Conservation (phyloP, 805 yeast species). For the Suhomyces tanzawaensis region DNA sequence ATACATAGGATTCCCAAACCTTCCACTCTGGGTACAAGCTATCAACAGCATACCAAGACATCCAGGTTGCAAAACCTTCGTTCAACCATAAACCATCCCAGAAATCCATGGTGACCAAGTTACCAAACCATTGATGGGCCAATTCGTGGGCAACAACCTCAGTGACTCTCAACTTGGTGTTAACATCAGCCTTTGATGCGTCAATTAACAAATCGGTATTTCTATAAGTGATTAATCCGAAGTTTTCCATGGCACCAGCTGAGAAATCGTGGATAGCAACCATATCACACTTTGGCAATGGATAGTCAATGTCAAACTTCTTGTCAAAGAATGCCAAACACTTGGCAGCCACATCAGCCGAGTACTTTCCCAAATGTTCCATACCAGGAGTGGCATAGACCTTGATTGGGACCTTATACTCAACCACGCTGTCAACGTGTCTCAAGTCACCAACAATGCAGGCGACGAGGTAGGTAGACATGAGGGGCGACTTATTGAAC, state of each 20-base stretch:
- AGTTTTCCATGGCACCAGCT: conserved; percentile 90
- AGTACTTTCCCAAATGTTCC: conserved; percentile 65
- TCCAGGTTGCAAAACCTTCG: conserved; percentile 90
- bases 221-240: conserved; percentile 78
- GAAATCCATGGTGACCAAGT: conserved; percentile 88
- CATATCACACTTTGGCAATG: conserved; percentile 77
- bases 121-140: conserved; percentile 93
- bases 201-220: conserved; percentile 72
- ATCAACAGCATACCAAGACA: conserved; percentile 83
- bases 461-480: conserved; percentile 85
- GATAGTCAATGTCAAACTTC: conserved; percentile 72
- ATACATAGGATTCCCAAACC: conserved; percentile 81
- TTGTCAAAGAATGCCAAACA: conserved; percentile 71
- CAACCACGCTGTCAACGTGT: conserved; percentile 58
- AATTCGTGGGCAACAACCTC: conserved; percentile 87
- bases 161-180: conserved; percentile 70
- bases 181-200: conserved; percentile 63
- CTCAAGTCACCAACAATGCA: conserved; percentile 79
- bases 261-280: conserved; percentile 82
- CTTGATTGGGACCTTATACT: conserved; percentile 71
- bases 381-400: conserved; percentile 80
- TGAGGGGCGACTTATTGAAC: conserved; percentile 75
- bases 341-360: conserved; percentile 73
- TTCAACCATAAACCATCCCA: conserved; percentile 90
- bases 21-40: conserved; percentile 80